Evolutionary conservation across 441 rosid species (phyloP).

Genomic region (Jatropha multifida): DNA sequence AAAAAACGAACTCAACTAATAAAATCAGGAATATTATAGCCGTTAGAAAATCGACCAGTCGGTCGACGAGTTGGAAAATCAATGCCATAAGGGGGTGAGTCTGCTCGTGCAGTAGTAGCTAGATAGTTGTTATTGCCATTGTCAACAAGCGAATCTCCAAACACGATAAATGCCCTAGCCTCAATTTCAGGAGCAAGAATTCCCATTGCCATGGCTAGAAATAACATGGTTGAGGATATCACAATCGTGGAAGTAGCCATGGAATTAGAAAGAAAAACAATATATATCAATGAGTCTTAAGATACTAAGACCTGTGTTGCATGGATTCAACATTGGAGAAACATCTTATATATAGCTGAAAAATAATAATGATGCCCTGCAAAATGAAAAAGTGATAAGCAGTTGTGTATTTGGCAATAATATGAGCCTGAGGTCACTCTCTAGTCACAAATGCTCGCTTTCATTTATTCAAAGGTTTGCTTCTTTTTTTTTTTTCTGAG

Average conservation of each 20-base stretch:
- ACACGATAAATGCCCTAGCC: slow-evolving; percentile 29
- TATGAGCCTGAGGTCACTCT: too few relatives aligned
- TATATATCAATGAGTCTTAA: not conserved
- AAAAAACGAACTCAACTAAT: slow-evolving; percentile 20
- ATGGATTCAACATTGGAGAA: not conserved
- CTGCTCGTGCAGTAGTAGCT: slow-evolving; percentile 42
- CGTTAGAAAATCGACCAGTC: slow-evolving; percentile 37
- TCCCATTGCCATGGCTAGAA: slow-evolving; percentile 16
- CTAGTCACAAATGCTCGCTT: too few relatives aligned
- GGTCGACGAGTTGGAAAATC: slow-evolving; percentile 29
- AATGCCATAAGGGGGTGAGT: slow-evolving; percentile 40
- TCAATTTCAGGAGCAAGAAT: slow-evolving; percentile 29
- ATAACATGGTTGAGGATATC: not conserved
- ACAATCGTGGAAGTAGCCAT: not conserved
- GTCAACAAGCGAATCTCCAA: slow-evolving; percentile 47
- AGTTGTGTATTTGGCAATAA: not conserved
- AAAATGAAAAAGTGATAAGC: not conserved
- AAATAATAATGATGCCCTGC: not conserved
- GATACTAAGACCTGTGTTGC: not conserved
- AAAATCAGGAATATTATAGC: slow-evolving; percentile 38
- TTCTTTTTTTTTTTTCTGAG: too few relatives aligned
- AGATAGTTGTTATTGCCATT: slow-evolving; percentile 49
- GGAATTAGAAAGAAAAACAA: not conserved
- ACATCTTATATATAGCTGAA: not conserved
- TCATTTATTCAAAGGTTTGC: too few relatives aligned